phyloP scores from a whole-genome alignment of 2,329 filamentous ascomycete species.

The Xylaria sp. region DNA sequence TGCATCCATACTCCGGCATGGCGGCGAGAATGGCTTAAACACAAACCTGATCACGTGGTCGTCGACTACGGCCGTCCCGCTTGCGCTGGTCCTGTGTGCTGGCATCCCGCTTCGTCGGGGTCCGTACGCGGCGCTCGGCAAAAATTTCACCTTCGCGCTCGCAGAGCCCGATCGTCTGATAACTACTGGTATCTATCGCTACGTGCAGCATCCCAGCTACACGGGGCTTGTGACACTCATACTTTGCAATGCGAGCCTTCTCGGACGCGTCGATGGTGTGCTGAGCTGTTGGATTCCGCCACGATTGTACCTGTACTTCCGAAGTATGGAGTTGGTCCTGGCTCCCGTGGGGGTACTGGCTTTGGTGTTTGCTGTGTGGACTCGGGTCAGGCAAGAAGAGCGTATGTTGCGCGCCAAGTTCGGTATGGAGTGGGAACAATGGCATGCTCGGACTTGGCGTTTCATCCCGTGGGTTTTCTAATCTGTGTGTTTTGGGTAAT shows the following conservation, averaged over 20 bases:
- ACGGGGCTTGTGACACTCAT: constrained; percentile 54
- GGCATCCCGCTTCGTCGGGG: constrained; percentile 47
- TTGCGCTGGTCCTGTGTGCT: constrained; percentile 48
- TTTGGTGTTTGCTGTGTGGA: constrained; percentile 43
- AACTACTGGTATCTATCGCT: constrained; percentile 59
- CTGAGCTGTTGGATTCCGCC: constrained; percentile 53
- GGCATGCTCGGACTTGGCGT: not conserved
- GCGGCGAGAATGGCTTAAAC: constrained; percentile 49
- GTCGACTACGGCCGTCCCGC: constrained; percentile 48
- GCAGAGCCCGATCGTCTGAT: constrained; percentile 56
- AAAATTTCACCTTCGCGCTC: constrained; percentile 64
- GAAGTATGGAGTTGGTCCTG: constrained; percentile 10
- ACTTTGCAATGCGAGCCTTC: constrained; percentile 47
- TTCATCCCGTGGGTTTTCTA: constrained; percentile 10
- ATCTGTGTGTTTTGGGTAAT: too few species aligned
- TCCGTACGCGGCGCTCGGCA: constrained; percentile 58
- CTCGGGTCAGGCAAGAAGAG: constrained; percentile 60
- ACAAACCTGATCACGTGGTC: constrained; percentile 51
- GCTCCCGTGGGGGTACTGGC: constrained; percentile 31
- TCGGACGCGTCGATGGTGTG: constrained; percentile 53
- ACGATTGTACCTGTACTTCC: constrained; percentile 27
- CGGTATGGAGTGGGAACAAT: constrained; percentile 3
- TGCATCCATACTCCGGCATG: constrained; percentile 43
- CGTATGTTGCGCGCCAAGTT: constrained; percentile 54
- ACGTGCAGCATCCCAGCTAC: constrained; percentile 64